Conservation (phyloP, 768 basidiomycete species). For the Termitomyces sp. region DNA sequence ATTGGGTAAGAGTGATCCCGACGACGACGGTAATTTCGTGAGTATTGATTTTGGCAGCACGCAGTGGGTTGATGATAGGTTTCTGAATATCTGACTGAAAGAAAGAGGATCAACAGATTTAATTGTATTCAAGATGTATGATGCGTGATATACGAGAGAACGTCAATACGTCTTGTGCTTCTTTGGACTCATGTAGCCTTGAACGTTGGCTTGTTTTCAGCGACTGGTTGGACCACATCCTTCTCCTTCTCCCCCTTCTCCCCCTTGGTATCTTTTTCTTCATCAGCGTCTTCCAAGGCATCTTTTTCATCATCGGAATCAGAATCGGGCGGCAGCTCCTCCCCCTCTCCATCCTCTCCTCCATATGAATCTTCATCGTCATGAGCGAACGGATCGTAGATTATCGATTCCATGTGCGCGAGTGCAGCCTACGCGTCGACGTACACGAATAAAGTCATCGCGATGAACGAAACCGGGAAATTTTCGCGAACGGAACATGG, state of each 20-base stretch:
- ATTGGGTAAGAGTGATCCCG: neutral
- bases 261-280: neutral
- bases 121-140: neutral
- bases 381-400: conserved; percentile 43
- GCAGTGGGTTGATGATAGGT: neutral
- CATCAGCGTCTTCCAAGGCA: conserved; percentile 3
- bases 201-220: neutral
- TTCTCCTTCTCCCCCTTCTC: neutral
- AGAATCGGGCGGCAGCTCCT: conserved; percentile 3
- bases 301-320: neutral
- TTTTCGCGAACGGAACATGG: neutral
- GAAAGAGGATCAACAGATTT: neutral
- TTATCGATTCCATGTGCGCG: conserved; percentile 78
- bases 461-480: neutral
- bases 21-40: neutral
- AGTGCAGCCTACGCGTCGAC: conserved; percentile 59
- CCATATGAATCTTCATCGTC: neutral
- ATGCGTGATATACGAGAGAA: neutral
- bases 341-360: conserved; percentile 4
- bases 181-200: neutral
- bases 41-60: neutral
- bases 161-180: neutral
- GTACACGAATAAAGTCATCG: neutral
- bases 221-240: neutral
- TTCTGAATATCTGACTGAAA: neutral